Conservation (phyloP, 306 rosid species). For the Quercus parvula region DNA sequence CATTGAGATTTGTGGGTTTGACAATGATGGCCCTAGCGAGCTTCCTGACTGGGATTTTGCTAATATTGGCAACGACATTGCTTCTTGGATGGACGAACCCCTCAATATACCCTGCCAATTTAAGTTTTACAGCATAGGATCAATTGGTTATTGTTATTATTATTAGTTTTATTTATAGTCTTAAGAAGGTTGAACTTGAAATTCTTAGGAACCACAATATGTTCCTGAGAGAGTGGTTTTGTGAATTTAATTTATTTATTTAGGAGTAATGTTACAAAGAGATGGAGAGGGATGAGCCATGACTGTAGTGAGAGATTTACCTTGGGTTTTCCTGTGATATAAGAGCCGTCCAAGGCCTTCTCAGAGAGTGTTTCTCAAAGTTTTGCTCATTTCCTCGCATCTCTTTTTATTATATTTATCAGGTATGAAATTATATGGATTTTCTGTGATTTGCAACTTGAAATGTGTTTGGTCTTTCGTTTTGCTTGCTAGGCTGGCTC, state of each 20-base stretch:
- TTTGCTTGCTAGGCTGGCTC: no score
- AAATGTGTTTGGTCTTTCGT: not conserved
- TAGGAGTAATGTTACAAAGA: constrained; percentile 6
- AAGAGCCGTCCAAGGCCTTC: constrained; percentile 62
- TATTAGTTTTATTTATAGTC: not conserved
- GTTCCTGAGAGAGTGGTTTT: constrained; percentile 35
- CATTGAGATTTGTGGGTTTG: constrained; percentile 40
- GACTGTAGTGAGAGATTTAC: not conserved
- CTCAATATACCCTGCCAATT: constrained; percentile 52
- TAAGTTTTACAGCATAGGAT: constrained; percentile 54
- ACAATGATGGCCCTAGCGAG: constrained; percentile 40
- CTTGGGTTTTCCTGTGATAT: constrained; percentile 63
- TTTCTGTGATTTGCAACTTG: not conserved
- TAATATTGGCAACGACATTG: constrained; percentile 60
- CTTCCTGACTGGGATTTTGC: constrained; percentile 76
- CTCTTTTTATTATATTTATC: not conserved
- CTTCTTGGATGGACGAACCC: constrained; percentile 65
- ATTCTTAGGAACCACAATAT: constrained; percentile 10
- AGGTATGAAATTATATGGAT: not conserved
- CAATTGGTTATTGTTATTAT: not conserved
- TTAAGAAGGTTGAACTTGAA: not conserved
- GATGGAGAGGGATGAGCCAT: constrained; percentile 9
- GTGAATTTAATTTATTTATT: constrained; percentile 20
- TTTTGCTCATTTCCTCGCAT: not conserved
- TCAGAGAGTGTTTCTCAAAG: not conserved